These are phyloP conservation scores for Sarocladiaceae sp. DNA, from an alignment of 2,329 filamentous ascomycete species.

Conservation along the genomic window DNA sequence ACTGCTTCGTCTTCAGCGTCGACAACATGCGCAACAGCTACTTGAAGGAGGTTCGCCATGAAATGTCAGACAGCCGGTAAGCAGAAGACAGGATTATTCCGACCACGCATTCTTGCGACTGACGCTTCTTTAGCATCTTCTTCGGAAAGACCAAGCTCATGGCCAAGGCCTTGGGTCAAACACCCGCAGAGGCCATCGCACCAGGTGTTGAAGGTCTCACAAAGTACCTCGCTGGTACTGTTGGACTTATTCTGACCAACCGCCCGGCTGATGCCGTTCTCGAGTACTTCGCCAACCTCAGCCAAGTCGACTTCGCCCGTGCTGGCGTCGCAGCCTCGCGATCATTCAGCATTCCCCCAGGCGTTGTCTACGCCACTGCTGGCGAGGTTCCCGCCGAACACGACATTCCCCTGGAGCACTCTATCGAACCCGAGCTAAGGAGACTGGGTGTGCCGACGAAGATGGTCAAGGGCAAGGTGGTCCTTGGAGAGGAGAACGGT, in stretches of 20 bases:
- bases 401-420: constrained; percentile 82
- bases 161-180: constrained; percentile 83
- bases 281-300: constrained; percentile 65
- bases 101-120: too few species aligned
- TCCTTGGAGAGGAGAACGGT: constrained; percentile 56
- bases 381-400: constrained; percentile 75
- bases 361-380: constrained; percentile 72
- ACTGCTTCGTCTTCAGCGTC: constrained; percentile 89
- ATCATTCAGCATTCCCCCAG: constrained; percentile 73
- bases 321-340: constrained; percentile 72
- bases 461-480: constrained; percentile 81
- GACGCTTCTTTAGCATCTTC: constrained; percentile 73
- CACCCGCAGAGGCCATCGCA: constrained; percentile 71
- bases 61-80: constrained; percentile 79
- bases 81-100: constrained; percentile 20
- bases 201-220: constrained; percentile 67
- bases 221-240: constrained; percentile 67
- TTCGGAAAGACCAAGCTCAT: constrained; percentile 99
- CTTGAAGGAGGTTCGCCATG: constrained; percentile 80
- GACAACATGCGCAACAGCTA: constrained; percentile 99
- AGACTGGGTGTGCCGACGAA: constrained; percentile 85
- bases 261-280: constrained; percentile 61
- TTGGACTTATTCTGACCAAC: constrained; percentile 87
- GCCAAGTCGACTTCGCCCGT: constrained; percentile 82
- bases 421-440: constrained; percentile 82